phyloP scores from a whole-genome alignment of 2,329 filamentous ascomycete species.

The Aphanocladium album region DNA sequence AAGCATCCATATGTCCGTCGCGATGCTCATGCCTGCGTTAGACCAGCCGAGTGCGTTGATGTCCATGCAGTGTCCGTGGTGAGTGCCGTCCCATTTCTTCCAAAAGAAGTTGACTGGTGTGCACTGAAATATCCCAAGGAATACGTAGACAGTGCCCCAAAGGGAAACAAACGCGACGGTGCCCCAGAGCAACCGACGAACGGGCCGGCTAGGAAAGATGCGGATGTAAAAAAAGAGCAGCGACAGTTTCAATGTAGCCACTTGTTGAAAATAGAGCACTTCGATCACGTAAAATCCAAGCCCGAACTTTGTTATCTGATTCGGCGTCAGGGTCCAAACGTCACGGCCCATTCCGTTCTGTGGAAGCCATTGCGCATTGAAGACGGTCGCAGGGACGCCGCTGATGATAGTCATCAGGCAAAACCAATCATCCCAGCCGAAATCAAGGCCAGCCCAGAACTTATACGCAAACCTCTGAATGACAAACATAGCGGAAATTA shows the following conservation, averaged over 20 bases:
- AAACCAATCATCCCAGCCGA: conserved; percentile 28
- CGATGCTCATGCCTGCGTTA: conserved; percentile 37
- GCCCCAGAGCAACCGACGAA: conserved; percentile 28
- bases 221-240: conserved; percentile 38
- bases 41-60: conserved; percentile 36
- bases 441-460: conserved; percentile 24
- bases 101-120: conserved; percentile 36
- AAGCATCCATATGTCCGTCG: conserved; percentile 39
- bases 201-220: conserved; percentile 30
- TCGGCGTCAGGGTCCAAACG: conserved; percentile 27
- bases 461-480: conserved; percentile 28
- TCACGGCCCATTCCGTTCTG: conserved; percentile 28
- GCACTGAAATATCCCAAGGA: conserved; percentile 33
- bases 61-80: conserved; percentile 36
- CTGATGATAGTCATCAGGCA: conserved; percentile 20
- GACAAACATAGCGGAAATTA: conserved; percentile 30
- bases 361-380: conserved; percentile 20
- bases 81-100: conserved; percentile 36
- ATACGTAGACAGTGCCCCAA: conserved; percentile 27
- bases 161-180: conserved; percentile 27
- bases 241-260: conserved; percentile 35
- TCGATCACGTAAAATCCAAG: conserved; percentile 30
- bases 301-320: conserved; percentile 22
- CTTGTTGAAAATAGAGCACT: conserved; percentile 34
- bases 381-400: conserved; percentile 19